A percentile compares a stretch with the other conserved stretches of the same genome.
phyloP scores from a whole-genome alignment of 2,329 filamentous ascomycete genomes.

The Bipolaris gigantea region DNA sequence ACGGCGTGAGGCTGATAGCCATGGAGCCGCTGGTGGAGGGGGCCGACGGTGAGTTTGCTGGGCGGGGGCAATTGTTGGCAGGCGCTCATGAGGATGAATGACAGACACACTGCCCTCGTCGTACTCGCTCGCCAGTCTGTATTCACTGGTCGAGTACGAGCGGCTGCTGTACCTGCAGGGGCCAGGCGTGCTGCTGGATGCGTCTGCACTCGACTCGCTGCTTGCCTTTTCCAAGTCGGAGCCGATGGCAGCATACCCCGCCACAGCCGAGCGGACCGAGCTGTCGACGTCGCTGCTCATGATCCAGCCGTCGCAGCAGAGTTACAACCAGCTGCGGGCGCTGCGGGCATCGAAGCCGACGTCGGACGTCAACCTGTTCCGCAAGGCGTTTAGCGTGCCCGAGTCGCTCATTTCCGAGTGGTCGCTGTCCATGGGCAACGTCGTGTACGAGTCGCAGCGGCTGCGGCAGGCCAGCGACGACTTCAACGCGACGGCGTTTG shows the following conservation, averaged over 20 bases:
- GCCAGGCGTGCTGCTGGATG: conserved; percentile 51
- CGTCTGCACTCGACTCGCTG: conserved; percentile 50
- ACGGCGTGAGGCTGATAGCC: conserved; percentile 50
- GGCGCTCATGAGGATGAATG: conserved; percentile 6
- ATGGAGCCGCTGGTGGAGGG: conserved; percentile 46
- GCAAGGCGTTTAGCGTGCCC: conserved; percentile 33
- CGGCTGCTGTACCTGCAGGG: conserved; percentile 50
- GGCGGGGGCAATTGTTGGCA: background rate
- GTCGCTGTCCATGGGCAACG: conserved; percentile 44
- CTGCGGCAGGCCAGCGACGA: conserved; percentile 33
- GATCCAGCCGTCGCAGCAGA: conserved; percentile 40
- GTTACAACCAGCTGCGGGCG: conserved; percentile 37
- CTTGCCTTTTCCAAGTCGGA: conserved; percentile 47
- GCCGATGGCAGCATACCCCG: conserved; percentile 42
- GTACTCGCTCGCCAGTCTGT: conserved; percentile 52
- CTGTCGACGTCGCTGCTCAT: conserved; percentile 45
- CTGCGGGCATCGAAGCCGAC: conserved; percentile 27
- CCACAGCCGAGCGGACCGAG: conserved; percentile 32
- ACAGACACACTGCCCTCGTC: conserved; percentile 38
- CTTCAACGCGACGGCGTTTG: conserved; percentile 52
- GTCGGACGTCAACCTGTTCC: conserved; percentile 41
- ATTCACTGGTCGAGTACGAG: conserved; percentile 50
- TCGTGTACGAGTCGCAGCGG: conserved; percentile 41
- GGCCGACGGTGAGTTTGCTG: conserved; percentile 30
- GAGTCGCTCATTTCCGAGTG: conserved; percentile 44